A percentile compares a stretch with the other conserved stretches of the same genome.
Evolutionary conservation across 257 asterid species (phyloP).

Genomic region (Jaltomata sinuosa): DNA sequence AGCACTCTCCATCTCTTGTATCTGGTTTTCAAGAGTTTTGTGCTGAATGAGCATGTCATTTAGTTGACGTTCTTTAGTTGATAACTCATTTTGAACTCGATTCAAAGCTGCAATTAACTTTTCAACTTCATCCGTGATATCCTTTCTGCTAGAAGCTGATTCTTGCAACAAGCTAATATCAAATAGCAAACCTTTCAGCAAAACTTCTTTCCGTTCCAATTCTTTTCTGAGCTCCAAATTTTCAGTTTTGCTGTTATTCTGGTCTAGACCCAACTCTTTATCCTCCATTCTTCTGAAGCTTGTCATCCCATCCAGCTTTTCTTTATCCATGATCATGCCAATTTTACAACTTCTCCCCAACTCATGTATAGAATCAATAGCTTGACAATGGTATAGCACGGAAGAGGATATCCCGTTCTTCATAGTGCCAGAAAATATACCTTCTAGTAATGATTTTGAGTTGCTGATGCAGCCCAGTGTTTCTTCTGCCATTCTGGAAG

Average conservation of each 20-base stretch:
- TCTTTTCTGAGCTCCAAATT: constrained; percentile 46
- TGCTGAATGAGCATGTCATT: constrained; percentile 43
- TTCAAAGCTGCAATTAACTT: constrained; percentile 38
- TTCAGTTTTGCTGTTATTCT: constrained; percentile 23
- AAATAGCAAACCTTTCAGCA: constrained; percentile 72
- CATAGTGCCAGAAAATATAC: constrained; percentile 26
- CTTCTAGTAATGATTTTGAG: constrained; percentile 45
- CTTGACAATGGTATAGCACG: constrained; percentile 37
- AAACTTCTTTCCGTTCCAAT: constrained; percentile 48
- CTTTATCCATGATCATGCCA: neutral
- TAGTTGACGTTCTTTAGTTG: constrained; percentile 38
- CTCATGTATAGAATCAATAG: constrained; percentile 20
- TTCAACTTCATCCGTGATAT: constrained; percentile 57
- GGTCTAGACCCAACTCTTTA: constrained; percentile 15
- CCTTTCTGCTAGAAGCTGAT: constrained; percentile 63
- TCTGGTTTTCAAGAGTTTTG: constrained; percentile 35
- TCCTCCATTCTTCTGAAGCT: constrained; percentile 10
- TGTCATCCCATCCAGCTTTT: neutral
- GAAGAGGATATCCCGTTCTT: constrained; percentile 36
- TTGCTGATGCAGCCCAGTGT: constrained; percentile 24
- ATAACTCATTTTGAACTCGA: constrained; percentile 52
- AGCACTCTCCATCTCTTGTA: constrained; percentile 51
- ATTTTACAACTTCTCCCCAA: constrained; percentile 8
- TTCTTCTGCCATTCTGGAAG: constrained; percentile 39
- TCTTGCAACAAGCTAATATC: constrained; percentile 90